These are phyloP conservation scores for Euphorbia pulcherrima DNA, from an alignment of 345 rosid genomes.

Conservation along the genomic window DNA sequence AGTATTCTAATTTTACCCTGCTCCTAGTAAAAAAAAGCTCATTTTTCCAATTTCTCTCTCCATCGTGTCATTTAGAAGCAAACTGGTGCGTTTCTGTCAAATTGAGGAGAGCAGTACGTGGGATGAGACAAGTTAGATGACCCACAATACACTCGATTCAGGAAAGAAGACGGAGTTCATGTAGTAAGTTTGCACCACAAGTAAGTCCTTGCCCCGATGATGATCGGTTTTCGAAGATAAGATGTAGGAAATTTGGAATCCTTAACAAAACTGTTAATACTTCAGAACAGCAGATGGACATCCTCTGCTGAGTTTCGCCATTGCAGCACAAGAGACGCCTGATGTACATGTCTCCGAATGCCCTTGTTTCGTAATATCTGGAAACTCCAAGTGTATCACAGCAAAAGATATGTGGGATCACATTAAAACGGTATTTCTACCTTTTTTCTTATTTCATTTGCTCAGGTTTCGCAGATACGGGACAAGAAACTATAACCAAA, in stretches of 20 bases:
- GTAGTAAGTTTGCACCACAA: slow-evolving; percentile 72
- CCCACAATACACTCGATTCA: too few species aligned
- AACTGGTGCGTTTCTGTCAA: too few species aligned
- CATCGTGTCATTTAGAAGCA: too few species aligned
- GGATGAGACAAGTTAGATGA: too few species aligned
- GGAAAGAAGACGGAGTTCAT: slow-evolving; percentile 69
- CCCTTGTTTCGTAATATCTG: slow-evolving; percentile 66
- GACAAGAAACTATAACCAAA: background rate
- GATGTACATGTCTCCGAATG: slow-evolving; percentile 66
- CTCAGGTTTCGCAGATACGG: background rate
- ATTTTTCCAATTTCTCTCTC: too few species aligned
- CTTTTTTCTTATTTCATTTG: background rate
- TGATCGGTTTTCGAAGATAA: background rate
- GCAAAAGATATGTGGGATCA: slow-evolving; percentile 85
- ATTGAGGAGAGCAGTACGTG: too few species aligned
- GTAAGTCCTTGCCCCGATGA: slow-evolving; percentile 40
- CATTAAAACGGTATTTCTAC: slow-evolving; percentile 55
- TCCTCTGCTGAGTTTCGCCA: slow-evolving; percentile 58
- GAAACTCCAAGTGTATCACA: slow-evolving; percentile 58
- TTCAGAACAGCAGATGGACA: slow-evolving; percentile 58
- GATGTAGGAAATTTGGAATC: background rate
- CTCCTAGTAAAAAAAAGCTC: too few species aligned
- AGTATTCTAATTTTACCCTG: too few species aligned
- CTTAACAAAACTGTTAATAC: background rate
- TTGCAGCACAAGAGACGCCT: slow-evolving; percentile 66